Evolutionary conservation across 805 yeast species (phyloP).

Genomic region (Blastobotrys attinorum): DNA sequence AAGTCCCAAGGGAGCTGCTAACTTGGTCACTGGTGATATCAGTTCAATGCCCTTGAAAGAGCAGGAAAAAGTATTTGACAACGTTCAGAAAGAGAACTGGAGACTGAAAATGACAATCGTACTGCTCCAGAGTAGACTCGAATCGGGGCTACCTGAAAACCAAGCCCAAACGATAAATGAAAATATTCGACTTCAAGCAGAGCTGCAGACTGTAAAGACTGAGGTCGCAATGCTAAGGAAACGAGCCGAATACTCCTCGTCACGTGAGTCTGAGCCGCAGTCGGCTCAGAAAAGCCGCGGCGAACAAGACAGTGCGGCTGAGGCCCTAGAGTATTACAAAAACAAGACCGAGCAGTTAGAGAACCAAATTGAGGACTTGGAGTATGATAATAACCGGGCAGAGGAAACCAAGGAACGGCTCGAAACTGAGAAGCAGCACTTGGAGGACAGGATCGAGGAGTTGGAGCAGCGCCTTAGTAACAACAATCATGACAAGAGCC

Average conservation of each 20-base stretch:
- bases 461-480: slow-evolving; percentile 18
- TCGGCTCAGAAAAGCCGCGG: not conserved
- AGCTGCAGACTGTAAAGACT: slow-evolving; percentile 2
- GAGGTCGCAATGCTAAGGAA: slow-evolving; percentile 13
- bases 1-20: not conserved
- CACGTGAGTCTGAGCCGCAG: slow-evolving; percentile 3
- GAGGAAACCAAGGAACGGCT: slow-evolving; percentile 14
- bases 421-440: slow-evolving; percentile 11
- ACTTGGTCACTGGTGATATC: not conserved
- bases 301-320: not conserved
- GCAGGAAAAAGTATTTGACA: slow-evolving; percentile 15
- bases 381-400: slow-evolving; percentile 16
- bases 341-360: slow-evolving; percentile 8
- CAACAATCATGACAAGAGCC: slow-evolving; percentile 8
- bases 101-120: slow-evolving; percentile 16
- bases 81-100: slow-evolving; percentile 16
- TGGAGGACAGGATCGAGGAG: slow-evolving; percentile 18
- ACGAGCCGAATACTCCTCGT: slow-evolving; percentile 18
- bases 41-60: slow-evolving; percentile 15
- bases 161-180: slow-evolving; percentile 19
- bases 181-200: slow-evolving; percentile 24
- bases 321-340: not conserved
- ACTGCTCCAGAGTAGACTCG: slow-evolving; percentile 12
- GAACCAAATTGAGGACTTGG: slow-evolving; percentile 20
- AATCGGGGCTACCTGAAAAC: slow-evolving; percentile 14